phyloP scores from a whole-genome alignment of 371 early-diverging fungal species.

The Haplosporangium sp. region DNA sequence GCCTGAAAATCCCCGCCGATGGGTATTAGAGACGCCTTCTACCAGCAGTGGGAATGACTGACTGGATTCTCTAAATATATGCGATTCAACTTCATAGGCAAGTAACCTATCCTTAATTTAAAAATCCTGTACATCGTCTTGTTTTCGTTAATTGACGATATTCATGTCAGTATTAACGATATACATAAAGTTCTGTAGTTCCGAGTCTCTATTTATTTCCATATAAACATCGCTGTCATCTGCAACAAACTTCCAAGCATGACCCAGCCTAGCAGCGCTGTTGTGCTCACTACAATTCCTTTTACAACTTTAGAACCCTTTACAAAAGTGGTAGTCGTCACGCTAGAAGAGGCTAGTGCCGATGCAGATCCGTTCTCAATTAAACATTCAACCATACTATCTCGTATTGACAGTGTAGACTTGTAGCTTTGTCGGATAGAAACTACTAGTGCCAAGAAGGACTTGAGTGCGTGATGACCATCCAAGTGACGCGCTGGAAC shows the following conservation, averaged over 20 bases:
- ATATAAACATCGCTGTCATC: conserved; percentile 25
- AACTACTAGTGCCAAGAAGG: conserved; percentile 21
- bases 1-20: too few relatives aligned
- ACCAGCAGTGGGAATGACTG: too few relatives aligned
- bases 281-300: conserved; percentile 38
- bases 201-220: not conserved
- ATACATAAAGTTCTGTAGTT: not conserved
- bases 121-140: too few relatives aligned
- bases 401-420: conserved; percentile 21
- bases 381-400: conserved; percentile 29
- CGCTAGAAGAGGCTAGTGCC: conserved; percentile 4
- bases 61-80: too few relatives aligned
- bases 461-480: conserved; percentile 75
- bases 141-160: not conserved
- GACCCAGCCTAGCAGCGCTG: conserved; percentile 39
- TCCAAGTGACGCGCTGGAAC: conserved; percentile 83
- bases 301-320: conserved; percentile 30
- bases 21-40: too few relatives aligned
- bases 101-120: too few relatives aligned
- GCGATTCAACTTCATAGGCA: too few relatives aligned
- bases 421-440: conserved; percentile 32
- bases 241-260: conserved; percentile 47
- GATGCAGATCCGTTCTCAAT: conserved; percentile 22
- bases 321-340: conserved; percentile 19
- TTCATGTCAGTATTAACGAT: not conserved